Evolutionary conservation across 108 stramenopile species (phyloP), one percentile per base, ranked within the genome.

Genomic region (Cafeteria roenbergensis): DNA sequence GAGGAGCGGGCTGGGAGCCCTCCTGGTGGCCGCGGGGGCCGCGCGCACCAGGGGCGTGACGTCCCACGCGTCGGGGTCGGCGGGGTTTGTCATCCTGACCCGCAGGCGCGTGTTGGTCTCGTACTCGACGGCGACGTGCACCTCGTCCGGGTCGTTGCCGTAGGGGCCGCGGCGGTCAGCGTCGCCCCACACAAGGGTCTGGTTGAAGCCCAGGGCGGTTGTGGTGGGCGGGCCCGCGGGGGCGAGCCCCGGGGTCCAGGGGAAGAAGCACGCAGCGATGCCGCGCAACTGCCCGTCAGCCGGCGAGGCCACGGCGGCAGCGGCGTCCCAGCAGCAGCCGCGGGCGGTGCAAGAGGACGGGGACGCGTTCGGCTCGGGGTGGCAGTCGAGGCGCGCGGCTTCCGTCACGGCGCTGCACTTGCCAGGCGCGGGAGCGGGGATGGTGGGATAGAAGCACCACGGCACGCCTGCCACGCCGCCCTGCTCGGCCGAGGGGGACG

Each of bases 321-420:
- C 24, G 34, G 59, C 21, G 3, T 9, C 9, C 59, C 59, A 61
- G 59, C 59, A 61, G 59, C 59, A 61, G 22, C 59, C 59, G 8
- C 59, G 59, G 2, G 59, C 59, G 2, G 17, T 25, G 59, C 59
- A 61, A 21, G 2, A 2, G 17, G 9, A 8, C n/a, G 9, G 22
- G 29, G 22, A 26, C 20, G 59, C 59, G 22, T n/a, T n/a, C 24
- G 2, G 20, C 24, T 32, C 30, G 2, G 59, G 59, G 30, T 37
- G n/a, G 37, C 59, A 61, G n/a, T 61, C 59, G 2, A 61, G 36
- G 34, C 59, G 59, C 2, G 22, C 2, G 29, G 59, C 9, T 2
- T 32, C 37, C 34, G 42, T 12, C 17, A 37, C 34, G 2, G 37
- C 37, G 9, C 2, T 2, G n/a, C 59, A 61, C 37, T 61, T 8